Conservation (phyloP, 2,329 filamentous ascomycete genomes). For the Calonectria naviculata region DNA sequence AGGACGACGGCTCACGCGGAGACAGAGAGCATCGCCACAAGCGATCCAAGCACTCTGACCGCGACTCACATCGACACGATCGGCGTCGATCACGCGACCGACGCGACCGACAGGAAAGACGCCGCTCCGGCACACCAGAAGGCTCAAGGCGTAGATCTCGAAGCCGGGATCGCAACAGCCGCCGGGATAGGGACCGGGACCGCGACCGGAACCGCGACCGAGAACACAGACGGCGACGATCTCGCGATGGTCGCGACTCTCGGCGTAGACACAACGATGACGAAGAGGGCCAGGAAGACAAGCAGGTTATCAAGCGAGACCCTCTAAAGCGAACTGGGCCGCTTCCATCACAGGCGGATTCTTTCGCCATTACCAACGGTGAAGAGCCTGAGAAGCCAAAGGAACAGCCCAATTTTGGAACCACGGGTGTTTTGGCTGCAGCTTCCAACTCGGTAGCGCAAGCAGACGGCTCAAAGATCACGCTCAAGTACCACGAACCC, state of each 20-base stretch:
- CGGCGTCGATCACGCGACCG: slow-evolving; percentile 43
- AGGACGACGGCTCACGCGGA: slow-evolving; percentile 20
- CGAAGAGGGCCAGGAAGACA: slow-evolving; percentile 31
- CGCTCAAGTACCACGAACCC: slow-evolving; percentile 96
- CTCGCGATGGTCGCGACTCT: slow-evolving; percentile 45
- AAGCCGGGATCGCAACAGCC: slow-evolving; percentile 40
- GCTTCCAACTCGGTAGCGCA: slow-evolving; percentile 84
- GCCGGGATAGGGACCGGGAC: slow-evolving; percentile 32
- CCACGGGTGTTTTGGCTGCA: slow-evolving; percentile 85
- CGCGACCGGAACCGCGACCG: slow-evolving; percentile 28
- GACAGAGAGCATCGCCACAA: slow-evolving; percentile 30
- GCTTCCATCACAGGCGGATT: slow-evolving; percentile 69
- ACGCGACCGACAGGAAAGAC: slow-evolving; percentile 41
- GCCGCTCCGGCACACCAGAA: slow-evolving; percentile 47
- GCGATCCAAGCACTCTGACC: slow-evolving; percentile 37
- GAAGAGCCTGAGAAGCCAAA: slow-evolving; percentile 69
- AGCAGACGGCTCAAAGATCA: slow-evolving; percentile 77
- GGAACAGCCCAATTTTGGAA: slow-evolving; percentile 88
- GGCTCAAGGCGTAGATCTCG: slow-evolving; percentile 37
- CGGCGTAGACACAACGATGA: slow-evolving; percentile 38
- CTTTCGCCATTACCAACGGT: slow-evolving; percentile 67
- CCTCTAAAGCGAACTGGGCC: slow-evolving; percentile 55
- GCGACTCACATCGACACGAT: slow-evolving; percentile 38
- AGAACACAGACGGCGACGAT: slow-evolving; percentile 42
- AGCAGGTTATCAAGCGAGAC: slow-evolving; percentile 35